These are phyloP conservation scores for Comarum palustre DNA, from an alignment of 306 rosid genomes.

Conservation along the genomic window DNA sequence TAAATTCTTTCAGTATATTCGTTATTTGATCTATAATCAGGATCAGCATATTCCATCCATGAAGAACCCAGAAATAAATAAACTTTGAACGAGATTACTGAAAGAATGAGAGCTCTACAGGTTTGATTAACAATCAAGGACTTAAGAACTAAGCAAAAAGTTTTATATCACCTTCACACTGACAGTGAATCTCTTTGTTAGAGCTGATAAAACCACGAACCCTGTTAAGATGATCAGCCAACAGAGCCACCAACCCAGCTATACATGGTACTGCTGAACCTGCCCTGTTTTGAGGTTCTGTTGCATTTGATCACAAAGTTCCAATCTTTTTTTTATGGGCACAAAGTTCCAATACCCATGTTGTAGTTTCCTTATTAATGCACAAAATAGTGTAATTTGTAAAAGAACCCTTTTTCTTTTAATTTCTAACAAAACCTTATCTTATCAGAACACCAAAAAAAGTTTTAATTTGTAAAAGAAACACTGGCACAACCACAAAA, in stretches of 20 bases:
- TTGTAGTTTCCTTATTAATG: background rate
- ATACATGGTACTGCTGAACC: background rate
- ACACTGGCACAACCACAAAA: constrained; percentile 18
- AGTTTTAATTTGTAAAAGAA: too few relatives aligned
- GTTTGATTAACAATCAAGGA: constrained; percentile 2
- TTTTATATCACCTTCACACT: constrained; percentile 21
- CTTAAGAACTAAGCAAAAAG: constrained; percentile 5
- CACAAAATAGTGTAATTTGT: background rate
- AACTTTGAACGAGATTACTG: background rate
- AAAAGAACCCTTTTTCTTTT: background rate
- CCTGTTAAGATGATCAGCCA: background rate
- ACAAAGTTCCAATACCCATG: background rate
- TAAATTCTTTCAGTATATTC: background rate
- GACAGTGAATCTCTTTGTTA: background rate
- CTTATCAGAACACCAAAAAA: constrained; percentile 26
- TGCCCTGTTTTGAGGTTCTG: background rate
- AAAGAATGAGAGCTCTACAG: background rate
- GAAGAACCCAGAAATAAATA: background rate
- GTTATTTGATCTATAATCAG: background rate
- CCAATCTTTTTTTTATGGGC: background rate
- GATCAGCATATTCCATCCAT: background rate
- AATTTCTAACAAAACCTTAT: constrained; percentile 33
- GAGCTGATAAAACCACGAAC: constrained; percentile 10
- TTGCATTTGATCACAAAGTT: background rate
- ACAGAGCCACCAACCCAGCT: background rate